Evolutionary conservation across 2,329 filamentous ascomycete species (phyloP).

Genomic region (Stemphylium vesicarium): DNA sequence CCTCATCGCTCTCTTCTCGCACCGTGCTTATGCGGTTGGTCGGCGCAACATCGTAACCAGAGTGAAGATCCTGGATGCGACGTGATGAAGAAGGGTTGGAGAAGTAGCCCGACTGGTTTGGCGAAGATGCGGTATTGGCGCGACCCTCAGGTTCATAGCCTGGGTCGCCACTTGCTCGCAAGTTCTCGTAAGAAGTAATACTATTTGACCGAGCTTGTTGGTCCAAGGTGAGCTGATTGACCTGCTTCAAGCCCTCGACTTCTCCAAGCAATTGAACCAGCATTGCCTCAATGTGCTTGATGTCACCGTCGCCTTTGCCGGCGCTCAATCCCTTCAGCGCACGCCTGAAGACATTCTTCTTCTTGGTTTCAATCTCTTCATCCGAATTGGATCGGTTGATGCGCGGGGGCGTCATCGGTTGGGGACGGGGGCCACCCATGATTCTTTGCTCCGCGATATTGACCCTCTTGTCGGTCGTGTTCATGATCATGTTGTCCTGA

Average conservation of each 20-base stretch:
- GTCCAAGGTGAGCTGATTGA: slow-evolving; percentile 43
- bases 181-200: slow-evolving; percentile 72
- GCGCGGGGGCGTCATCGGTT: slow-evolving; percentile 63
- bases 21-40: slow-evolving; percentile 91
- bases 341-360: slow-evolving; percentile 90
- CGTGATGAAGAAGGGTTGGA: slow-evolving; percentile 64
- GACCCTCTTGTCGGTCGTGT: slow-evolving; percentile 84
- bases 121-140: slow-evolving; percentile 75
- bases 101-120: slow-evolving; percentile 77
- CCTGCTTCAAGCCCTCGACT: slow-evolving; percentile 71
- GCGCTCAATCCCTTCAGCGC: slow-evolving; percentile 89
- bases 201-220: slow-evolving; percentile 54
- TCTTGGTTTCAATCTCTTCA: slow-evolving; percentile 72
- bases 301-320: slow-evolving; percentile 80
- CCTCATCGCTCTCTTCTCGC: slow-evolving; percentile 79
- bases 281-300: slow-evolving; percentile 73
- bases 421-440: slow-evolving; percentile 84
- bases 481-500: slow-evolving; percentile 87
- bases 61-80: slow-evolving; percentile 53
- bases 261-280: slow-evolving; percentile 90
- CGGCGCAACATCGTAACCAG: slow-evolving; percentile 59
- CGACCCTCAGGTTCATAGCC: slow-evolving; percentile 86
- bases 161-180: slow-evolving; percentile 70
- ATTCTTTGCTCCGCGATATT: slow-evolving; percentile 83
- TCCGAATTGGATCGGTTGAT: slow-evolving; percentile 60